A percentile compares a stretch with the other conserved stretches of the same genome.
Conservation (phyloP, 202 grass and related monocot species). For the Cymbopogon flexuosus region DNA sequence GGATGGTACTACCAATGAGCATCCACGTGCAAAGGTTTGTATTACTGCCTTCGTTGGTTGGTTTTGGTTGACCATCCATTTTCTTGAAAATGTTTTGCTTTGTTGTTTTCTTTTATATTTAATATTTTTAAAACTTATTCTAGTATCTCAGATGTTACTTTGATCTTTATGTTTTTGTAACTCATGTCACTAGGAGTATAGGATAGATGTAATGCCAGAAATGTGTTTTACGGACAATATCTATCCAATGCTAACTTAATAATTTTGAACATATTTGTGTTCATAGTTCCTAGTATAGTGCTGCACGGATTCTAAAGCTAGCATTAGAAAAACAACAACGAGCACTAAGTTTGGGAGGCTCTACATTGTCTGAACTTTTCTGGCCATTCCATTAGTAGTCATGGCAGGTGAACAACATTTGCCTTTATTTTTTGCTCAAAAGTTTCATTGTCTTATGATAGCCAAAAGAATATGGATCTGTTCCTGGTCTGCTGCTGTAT, state of each 20-base stretch:
- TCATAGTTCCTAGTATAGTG: not conserved
- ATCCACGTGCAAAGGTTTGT: conserved; percentile 75
- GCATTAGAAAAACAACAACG: not conserved
- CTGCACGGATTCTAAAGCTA: not conserved
- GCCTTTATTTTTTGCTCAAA: not conserved
- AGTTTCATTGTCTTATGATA: not conserved
- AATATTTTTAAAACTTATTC: not conserved
- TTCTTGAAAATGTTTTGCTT: not conserved
- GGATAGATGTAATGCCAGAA: not conserved
- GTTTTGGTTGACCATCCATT: conserved; percentile 19
- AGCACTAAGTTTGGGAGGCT: not conserved
- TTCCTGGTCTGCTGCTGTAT: conserved; percentile 8
- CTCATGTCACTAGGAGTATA: not conserved
- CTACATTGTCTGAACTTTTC: not conserved
- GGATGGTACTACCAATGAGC: conserved; percentile 82
- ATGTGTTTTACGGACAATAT: not conserved
- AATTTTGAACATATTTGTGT: not conserved
- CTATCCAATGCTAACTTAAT: not conserved
- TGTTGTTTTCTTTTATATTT: not conserved
- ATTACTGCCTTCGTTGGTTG: not conserved
- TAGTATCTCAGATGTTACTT: not conserved
- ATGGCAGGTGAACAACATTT: not conserved
- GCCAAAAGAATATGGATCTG: not conserved
- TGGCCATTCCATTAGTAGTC: not conserved
- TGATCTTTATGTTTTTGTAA: not conserved